Conservation (phyloP, 2,329 filamentous ascomycete genomes). For the Aspergillus phoenicis region DNA sequence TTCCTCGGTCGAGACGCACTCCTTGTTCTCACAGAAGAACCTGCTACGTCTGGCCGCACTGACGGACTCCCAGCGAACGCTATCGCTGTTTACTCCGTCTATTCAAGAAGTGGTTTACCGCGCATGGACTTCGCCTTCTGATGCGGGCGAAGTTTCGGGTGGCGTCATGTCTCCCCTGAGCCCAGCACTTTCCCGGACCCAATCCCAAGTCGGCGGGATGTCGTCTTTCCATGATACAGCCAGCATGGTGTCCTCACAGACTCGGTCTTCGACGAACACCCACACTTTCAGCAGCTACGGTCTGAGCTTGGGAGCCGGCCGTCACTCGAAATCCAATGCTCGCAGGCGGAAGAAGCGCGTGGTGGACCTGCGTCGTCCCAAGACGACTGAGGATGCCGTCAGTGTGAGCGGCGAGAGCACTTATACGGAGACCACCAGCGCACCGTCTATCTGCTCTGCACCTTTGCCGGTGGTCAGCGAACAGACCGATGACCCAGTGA, state of each 20-base stretch:
- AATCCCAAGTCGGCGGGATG: conserved; percentile 66
- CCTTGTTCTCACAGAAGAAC: conserved; percentile 94
- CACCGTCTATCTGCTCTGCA: conserved; percentile 55
- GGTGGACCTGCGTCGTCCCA: conserved; percentile 49
- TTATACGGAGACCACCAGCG: conserved; percentile 42
- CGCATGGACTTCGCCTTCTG: conserved; percentile 81
- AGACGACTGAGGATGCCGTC: conserved; percentile 44
- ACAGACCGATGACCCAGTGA: conserved; percentile 57
- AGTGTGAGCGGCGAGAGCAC: conserved; percentile 47
- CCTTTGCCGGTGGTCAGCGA: conserved; percentile 63
- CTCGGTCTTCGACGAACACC: conserved; percentile 50
- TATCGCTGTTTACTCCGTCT: conserved; percentile 89
- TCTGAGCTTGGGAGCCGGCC: conserved; percentile 42
- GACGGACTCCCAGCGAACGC: conserved; percentile 83
- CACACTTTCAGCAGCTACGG: conserved; percentile 44
- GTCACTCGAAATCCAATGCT: conserved; percentile 48
- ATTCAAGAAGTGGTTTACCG: conserved; percentile 88
- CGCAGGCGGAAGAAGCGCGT: conserved; percentile 52
- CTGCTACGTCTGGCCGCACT: conserved; percentile 78
- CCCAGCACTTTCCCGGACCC: conserved; percentile 61
- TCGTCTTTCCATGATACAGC: conserved; percentile 75
- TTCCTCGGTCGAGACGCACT: conserved; percentile 77
- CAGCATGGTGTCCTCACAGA: conserved; percentile 67
- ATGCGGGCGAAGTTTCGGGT: conserved; percentile 62
- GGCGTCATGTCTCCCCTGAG: conserved; percentile 46